Conservation (phyloP, 1,284 basidiomycete genomes). For the Sporisorium reilianum region DNA sequence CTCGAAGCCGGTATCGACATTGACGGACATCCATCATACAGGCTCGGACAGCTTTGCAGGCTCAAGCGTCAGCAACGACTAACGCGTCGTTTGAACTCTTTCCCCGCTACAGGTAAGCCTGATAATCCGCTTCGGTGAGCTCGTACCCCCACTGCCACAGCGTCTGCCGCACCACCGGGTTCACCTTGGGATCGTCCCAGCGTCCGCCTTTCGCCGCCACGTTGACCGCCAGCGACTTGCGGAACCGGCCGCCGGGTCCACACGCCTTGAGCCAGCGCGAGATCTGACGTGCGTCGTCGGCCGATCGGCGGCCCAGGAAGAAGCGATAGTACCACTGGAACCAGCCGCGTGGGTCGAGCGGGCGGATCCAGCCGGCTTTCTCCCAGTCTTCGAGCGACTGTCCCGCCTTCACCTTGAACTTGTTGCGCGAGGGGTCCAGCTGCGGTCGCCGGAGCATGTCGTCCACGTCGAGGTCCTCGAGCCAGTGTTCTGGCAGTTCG, state of each 20-base stretch:
- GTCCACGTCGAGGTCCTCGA: slow-evolving; percentile 46
- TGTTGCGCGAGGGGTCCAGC: slow-evolving; percentile 69
- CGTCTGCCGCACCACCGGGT: slow-evolving; percentile 55
- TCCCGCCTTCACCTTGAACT: slow-evolving; percentile 71
- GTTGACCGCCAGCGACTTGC: slow-evolving; percentile 70
- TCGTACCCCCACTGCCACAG: slow-evolving; percentile 69
- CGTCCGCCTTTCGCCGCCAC: slow-evolving; percentile 61
- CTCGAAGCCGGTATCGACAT: no score
- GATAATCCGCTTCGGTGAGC: slow-evolving; percentile 62
- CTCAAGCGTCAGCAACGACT: no score
- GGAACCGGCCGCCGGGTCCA: slow-evolving; percentile 71
- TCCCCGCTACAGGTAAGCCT: slow-evolving; percentile 38
- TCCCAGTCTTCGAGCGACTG: slow-evolving; percentile 72
- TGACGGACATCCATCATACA: neutral
- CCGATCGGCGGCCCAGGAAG: slow-evolving; percentile 71
- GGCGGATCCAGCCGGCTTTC: slow-evolving; percentile 71
- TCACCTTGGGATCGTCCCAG: slow-evolving; percentile 65
- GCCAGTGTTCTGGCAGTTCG: slow-evolving; percentile 54
- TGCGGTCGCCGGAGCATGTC: slow-evolving; percentile 40
- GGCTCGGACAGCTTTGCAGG: neutral
- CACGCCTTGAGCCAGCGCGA: slow-evolving; percentile 71
- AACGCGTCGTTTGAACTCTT: no score
- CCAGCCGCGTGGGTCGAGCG: slow-evolving; percentile 72
- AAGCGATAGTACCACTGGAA: slow-evolving; percentile 71
- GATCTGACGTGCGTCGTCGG: slow-evolving; percentile 72